Conservation (phyloP, 257 asterid species). For the Hygrophila difformis region DNA sequence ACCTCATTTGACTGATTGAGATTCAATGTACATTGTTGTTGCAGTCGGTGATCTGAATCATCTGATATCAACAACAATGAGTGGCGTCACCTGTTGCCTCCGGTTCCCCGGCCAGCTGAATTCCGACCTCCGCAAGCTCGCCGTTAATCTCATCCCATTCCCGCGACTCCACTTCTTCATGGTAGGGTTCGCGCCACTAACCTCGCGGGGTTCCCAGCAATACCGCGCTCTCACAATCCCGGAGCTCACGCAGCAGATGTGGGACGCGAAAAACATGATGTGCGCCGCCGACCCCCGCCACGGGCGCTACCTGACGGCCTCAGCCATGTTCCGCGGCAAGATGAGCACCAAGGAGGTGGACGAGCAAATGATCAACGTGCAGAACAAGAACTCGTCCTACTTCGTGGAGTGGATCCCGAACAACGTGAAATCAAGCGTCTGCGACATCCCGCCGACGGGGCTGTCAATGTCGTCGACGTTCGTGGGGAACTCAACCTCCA, state of each 20-base stretch:
- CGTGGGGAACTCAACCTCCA: slow-evolving; percentile 66
- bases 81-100: slow-evolving; percentile 70
- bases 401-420: slow-evolving; percentile 76
- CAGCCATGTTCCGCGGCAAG: slow-evolving; percentile 69
- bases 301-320: slow-evolving; percentile 69
- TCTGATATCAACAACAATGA: slow-evolving; percentile 64
- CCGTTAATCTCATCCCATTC: slow-evolving; percentile 67
- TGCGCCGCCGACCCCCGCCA: slow-evolving; percentile 77
- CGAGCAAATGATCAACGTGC: slow-evolving; percentile 69
- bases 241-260: slow-evolving; percentile 71
- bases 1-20: neutral
- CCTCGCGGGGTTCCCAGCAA: slow-evolving; percentile 64
- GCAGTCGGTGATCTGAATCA: slow-evolving; percentile 81
- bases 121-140: slow-evolving; percentile 67
- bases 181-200: slow-evolving; percentile 70
- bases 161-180: slow-evolving; percentile 72
- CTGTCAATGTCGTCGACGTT: slow-evolving; percentile 70
- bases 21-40: neutral
- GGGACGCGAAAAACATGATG: slow-evolving; percentile 82
- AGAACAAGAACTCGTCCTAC: slow-evolving; percentile 75
- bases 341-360: slow-evolving; percentile 77
- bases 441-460: slow-evolving; percentile 67
- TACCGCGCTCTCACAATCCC: slow-evolving; percentile 67
- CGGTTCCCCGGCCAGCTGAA: slow-evolving; percentile 70
- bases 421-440: slow-evolving; percentile 72